phyloP scores from a whole-genome alignment of 2,329 filamentous ascomycete genomes.

The Clarireedia sp. region DNA sequence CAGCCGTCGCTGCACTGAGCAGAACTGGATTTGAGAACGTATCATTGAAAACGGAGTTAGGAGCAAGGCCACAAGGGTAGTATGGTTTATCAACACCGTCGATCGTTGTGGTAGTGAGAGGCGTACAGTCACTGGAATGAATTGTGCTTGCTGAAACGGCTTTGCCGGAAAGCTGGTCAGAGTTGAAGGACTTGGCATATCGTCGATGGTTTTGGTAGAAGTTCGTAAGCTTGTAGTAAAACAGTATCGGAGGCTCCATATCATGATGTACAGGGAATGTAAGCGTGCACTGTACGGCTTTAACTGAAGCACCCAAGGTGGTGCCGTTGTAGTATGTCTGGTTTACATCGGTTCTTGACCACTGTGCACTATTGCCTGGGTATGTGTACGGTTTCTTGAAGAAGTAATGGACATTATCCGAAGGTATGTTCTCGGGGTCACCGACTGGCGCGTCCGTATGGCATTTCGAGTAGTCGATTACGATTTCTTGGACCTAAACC shows the following conservation, averaged over 20 bases:
- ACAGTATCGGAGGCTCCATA: constrained; percentile 72
- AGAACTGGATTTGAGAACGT: constrained; percentile 62
- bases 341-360: constrained; percentile 29
- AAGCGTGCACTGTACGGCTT: constrained; percentile 55
- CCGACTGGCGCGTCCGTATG: constrained; percentile 42
- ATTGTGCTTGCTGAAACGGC: constrained; percentile 54
- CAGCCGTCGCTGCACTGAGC: constrained; percentile 43
- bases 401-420: background rate
- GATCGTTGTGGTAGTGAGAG: constrained; percentile 48
- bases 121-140: constrained; percentile 63
- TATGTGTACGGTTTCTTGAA: constrained; percentile 52
- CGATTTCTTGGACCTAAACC: constrained; percentile 58
- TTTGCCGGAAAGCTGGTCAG: constrained; percentile 72
- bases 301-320: constrained; percentile 21
- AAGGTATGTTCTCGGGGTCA: constrained; percentile 11
- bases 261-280: constrained; percentile 72
- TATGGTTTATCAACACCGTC: constrained; percentile 57
- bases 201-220: constrained; percentile 98
- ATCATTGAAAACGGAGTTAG: constrained; percentile 97
- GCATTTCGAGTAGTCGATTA: constrained; percentile 86
- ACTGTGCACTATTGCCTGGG: constrained; percentile 14
- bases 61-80: constrained; percentile 92
- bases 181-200: constrained; percentile 85
- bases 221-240: constrained; percentile 94
- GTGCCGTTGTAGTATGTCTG: constrained; percentile 33